Conservation (phyloP, 208 protist species). For the Acanthamoeba royreba region DNA sequence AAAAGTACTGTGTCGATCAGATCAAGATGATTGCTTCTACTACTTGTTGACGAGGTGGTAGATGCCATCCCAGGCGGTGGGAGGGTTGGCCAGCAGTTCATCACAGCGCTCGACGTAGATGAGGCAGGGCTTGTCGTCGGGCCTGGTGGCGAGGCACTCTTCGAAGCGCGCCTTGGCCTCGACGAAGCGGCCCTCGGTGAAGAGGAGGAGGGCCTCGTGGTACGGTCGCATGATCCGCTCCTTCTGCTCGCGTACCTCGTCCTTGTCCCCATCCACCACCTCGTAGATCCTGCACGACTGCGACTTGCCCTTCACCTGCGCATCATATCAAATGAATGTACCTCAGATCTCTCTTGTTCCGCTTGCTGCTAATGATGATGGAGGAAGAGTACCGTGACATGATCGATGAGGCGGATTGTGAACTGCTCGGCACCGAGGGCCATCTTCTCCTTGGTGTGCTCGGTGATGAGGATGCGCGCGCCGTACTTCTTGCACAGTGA, state of each 20-base stretch:
- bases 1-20: too few species aligned
- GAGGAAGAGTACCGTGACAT: conserved; percentile 20
- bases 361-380: background rate
- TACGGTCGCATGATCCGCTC: background rate
- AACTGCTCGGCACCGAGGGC: conserved; percentile 51
- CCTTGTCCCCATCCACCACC: conserved; percentile 60
- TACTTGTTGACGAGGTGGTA: conserved; percentile 19
- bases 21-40: too few species aligned
- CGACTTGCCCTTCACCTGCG: conserved; percentile 56
- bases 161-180: background rate
- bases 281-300: conserved; percentile 53
- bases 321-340: background rate
- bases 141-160: background rate
- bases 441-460: conserved; percentile 61
- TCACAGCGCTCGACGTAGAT: background rate
- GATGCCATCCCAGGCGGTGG: background rate
- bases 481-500: conserved; percentile 65
- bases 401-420: conserved; percentile 53
- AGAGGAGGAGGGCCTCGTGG: background rate
- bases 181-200: background rate
- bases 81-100: background rate
- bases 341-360: too few species aligned
- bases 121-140: background rate
- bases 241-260: conserved; percentile 11
- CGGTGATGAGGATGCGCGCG: conserved; percentile 61